Evolutionary conservation across 768 basidiomycete species (phyloP), one percentile per base, ranked within the genome.

Genomic region (Royoungia palumana): DNA sequence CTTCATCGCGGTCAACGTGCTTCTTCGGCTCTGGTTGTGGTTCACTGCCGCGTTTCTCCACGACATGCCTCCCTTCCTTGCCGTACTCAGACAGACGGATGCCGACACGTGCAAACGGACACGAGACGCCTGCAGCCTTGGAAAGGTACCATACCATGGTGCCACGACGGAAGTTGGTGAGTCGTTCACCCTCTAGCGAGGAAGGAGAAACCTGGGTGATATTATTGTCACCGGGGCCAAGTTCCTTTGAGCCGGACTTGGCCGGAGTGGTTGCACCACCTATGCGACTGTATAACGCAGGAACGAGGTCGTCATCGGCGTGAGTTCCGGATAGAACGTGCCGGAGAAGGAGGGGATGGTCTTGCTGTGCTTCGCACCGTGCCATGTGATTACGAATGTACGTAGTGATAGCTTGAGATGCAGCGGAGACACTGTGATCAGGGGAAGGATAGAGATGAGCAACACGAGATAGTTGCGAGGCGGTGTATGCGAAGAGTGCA

Each of bases 121-220:
- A 89, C 0, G 83, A 80, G 6, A 82, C 77, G 42, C 88, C 88
- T 9, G 86, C 81, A 16, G 84, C 85, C 56, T 80, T 78, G 62
- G 81, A 82, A 50, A 90, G 75, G 65, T 89, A 90, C 86, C 86
- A 90, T 14, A 90, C 86, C 60, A 80, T 79, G 37, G 87, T 90
- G 25, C 88, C 88, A 30, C 82, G 77, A 48, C 87, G 76, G 61
- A 88, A 90, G 65, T 87, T 87, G 17, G 87, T 89, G 34, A 75
- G 54, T 28, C 84, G 73, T 46, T 62, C 65, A 30, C 32, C 50
- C 41, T 68, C 66, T 6, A 39, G 51, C 20, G 34, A 22, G 13
- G 19, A 34, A 36, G 48, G 53, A 3, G 40, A 16, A 19, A 38
- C 22, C 25, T 51, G 55, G n/a, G 38, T 0, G n/a, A 20, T 8